Evolutionary conservation across 2,329 filamentous ascomycete genomes (phyloP), one percentile per base, ranked within the genome.

Genomic region (Neofusicoccum cordaticola): DNA sequence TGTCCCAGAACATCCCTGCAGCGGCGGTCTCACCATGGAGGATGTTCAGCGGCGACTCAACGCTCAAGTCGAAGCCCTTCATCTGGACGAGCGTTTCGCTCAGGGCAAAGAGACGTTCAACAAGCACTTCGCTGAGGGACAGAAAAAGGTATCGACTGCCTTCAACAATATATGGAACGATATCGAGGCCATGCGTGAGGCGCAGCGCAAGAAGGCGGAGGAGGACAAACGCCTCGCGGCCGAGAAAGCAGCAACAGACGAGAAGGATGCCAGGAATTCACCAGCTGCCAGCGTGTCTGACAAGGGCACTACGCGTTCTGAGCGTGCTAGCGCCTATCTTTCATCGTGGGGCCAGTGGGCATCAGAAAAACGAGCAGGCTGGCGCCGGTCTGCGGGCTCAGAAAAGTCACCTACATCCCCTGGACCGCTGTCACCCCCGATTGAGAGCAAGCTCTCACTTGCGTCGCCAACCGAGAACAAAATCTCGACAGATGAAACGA

Each of bases 141-240:
- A 90, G 63, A 92, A 95, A 71, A 96, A 94, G 79, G 91, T 96
- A 0, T 93, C 90, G 19, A 90, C 88, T 4, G 89, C 95, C 42
- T 92, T 97, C 77, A 96, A 90, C 75, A 93, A 88, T 72, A 83
- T 98, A 34, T 98, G 96, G 83, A 86, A 92, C 0, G 94, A 98
- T 70, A 91, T 98, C 78, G 94, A 98, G 76, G 81, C 86, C 2
- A 85, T 92, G 78, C 84, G 91, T 13, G 91, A 93, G 78, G 85
- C 86, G 15, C 90, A 93, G 75, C 82, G 86, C 64, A 88, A 86
- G 71, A 82, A 83, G 58, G 80, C 83, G 4, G 87, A 90, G 66
- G 84, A 90, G 71, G 77, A 80, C 53, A 79, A 80, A 68, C 69
- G 70, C 17, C 69, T 71, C 7, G 66, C 72, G 6, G 62, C 63